These are phyloP conservation scores for Microstegium vimineum DNA, from an alignment of 176 grass and related monocot species.

Conservation along the genomic window DNA sequence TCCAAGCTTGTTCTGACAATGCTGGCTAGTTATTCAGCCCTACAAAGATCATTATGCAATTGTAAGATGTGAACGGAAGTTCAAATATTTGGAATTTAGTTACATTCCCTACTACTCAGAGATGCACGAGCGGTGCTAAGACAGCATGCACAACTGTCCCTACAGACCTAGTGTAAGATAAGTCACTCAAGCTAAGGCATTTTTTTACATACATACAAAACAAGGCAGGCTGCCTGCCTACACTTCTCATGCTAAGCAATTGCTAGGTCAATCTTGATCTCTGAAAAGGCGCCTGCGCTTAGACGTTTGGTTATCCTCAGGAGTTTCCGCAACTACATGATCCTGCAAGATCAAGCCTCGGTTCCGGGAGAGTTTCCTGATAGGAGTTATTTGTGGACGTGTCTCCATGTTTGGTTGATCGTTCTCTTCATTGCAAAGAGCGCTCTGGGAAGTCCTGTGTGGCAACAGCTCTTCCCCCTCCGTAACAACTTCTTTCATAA, in stretches of 20 bases:
- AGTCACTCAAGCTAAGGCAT: neutral
- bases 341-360: conserved; percentile 68
- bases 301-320: conserved; percentile 27
- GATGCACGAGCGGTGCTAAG: neutral
- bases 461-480: conserved; percentile 68
- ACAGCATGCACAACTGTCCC: neutral
- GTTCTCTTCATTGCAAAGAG: neutral
- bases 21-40: neutral
- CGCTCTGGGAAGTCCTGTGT: conserved; percentile 33
- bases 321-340: conserved; percentile 54
- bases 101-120: conserved; percentile 2
- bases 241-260: neutral
- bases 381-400: conserved; percentile 40
- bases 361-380: conserved; percentile 67
- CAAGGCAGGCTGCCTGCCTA: neutral
- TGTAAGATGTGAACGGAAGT: neutral
- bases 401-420: neutral
- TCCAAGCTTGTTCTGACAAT: too few relatives aligned
- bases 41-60: neutral
- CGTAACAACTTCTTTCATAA: conserved; percentile 53
- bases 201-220: conserved; percentile 19
- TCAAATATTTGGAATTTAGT: neutral
- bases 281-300: conserved; percentile 59
- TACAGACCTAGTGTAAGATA: neutral
- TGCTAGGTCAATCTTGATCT: conserved; percentile 21